Base-by-base conservation (phyloP, 2,329 filamentous ascomycete genomes). In the Rugonectria rugulosa region DNA sequence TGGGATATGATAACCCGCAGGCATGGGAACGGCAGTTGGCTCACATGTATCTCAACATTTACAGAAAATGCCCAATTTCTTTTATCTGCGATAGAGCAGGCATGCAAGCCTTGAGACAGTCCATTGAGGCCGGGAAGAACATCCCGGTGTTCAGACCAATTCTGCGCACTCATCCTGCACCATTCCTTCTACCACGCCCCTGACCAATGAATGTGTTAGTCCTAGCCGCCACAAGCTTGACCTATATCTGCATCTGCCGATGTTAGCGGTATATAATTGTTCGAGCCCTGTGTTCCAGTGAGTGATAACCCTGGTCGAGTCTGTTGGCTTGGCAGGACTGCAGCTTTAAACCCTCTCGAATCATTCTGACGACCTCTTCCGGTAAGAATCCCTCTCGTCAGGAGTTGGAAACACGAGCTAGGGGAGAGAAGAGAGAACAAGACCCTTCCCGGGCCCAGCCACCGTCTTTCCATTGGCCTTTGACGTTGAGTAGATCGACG, bases 401-500 rank as follows among this genome's bases (percentile, higher is more conserved):
- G 29, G n/a, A 19, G 5, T 11, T 38, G 17, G 12, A 17, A 15
- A 12, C 17, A 38, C 9, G 12, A 21, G 20, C 12, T 19, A 4
- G 12, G 23, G 5, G 36, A 21, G 36, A 24, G 24, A 40, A 40
- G 37, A 40, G 37, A 40, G 10, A 40, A 40, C 37, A 40, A 10
- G 10, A 20, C 45, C 46, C 23, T 44, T 34, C 42, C 23, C 14
- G 20, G 37, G 37, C 10, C 20, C 19, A 40, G 14, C 50, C 19
- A 46, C 52, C 43, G 24, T 15, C 50, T 27, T 23, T 20, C 34
- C 19, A 60, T 58, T 52, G 53, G 54, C 27, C 34, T 57, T 17
- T 14, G 41, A 43, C 55, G 59, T 56, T 19, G 24, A 42, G 24
- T 23, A 43, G 53, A 56, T 51, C 46, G 51, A 46, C 51, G 43